Evolutionary conservation across 1,139 yeast genomes (phyloP).

Genomic region (Pichia sp.): DNA sequence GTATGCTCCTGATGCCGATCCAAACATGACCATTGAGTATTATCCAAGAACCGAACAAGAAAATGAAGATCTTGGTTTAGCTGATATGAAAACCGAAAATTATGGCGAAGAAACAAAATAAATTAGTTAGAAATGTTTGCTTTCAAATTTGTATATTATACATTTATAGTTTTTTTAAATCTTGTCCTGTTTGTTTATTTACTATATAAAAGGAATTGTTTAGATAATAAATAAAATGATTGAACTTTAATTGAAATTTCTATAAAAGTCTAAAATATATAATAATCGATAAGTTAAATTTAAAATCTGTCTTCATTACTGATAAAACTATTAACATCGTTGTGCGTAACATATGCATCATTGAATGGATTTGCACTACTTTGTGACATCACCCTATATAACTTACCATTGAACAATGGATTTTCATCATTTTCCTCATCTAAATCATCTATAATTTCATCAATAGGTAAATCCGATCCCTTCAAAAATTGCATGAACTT

Average conservation of each 20-base stretch:
- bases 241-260: too few relatives aligned
- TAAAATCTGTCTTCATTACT: background rate
- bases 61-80: slow-evolving; percentile 87
- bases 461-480: slow-evolving; percentile 10
- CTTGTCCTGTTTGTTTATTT: too few relatives aligned
- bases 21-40: slow-evolving; percentile 88
- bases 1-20: slow-evolving; percentile 97
- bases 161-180: too few relatives aligned
- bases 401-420: slow-evolving; percentile 19
- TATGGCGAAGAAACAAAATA: slow-evolving; percentile 5
- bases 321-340: background rate
- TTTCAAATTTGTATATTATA: too few relatives aligned
- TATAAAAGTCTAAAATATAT: too few relatives aligned
- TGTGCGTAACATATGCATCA: slow-evolving; percentile 11
- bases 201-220: too few relatives aligned
- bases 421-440: slow-evolving; percentile 16
- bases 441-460: slow-evolving; percentile 6
- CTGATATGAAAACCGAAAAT: slow-evolving; percentile 50
- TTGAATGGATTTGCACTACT: slow-evolving; percentile 25
- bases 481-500: slow-evolving; percentile 3
- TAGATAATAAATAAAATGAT: too few relatives aligned
- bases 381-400: slow-evolving; percentile 21
- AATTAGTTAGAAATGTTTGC: too few relatives aligned
- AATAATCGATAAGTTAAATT: too few relatives aligned
- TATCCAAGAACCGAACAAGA: slow-evolving; percentile 82